Evolutionary conservation across 305 asterid genomes (phyloP).

Genomic region (Ilex paraguariensis): DNA sequence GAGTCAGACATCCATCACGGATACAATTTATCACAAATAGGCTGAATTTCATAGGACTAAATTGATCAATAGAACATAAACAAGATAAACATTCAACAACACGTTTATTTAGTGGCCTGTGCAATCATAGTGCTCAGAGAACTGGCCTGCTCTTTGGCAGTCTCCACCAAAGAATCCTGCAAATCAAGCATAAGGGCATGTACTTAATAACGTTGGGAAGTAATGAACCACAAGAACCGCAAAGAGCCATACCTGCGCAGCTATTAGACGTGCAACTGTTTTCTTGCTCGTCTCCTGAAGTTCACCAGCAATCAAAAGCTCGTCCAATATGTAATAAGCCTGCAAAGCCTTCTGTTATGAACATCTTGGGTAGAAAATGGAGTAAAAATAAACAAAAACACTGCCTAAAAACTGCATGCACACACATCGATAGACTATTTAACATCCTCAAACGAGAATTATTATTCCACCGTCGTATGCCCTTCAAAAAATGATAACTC

Average conservation of each 20-base stretch:
- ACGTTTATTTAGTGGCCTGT: conserved; percentile 82
- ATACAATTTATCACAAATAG: no score
- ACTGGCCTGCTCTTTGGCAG: conserved; percentile 96
- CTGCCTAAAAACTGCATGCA: no score
- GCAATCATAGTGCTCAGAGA: conserved; percentile 86
- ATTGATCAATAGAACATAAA: conserved; percentile 1
- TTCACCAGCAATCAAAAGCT: conserved; percentile 92
- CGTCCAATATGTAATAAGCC: conserved; percentile 96
- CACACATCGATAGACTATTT: no score
- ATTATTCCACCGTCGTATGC: no score
- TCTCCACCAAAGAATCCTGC: conserved; percentile 97
- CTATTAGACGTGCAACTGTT: conserved; percentile 86
- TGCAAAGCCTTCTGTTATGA: conserved; percentile 27
- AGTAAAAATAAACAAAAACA: background rate
- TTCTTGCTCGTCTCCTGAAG: conserved; percentile 99
- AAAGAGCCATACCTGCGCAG: conserved; percentile 68
- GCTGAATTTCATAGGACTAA: background rate
- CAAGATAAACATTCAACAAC: conserved; percentile 14
- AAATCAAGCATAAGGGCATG: conserved; percentile 3
- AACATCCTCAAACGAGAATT: no score
- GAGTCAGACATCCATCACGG: no score
- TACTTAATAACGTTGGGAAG: background rate
- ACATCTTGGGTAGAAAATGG: background rate
- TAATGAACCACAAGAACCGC: conserved; percentile 10
- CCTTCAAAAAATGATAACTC: no score